Base-by-base conservation (phyloP, 2,329 filamentous ascomycete genomes). In the Aspergillus tamarii region DNA sequence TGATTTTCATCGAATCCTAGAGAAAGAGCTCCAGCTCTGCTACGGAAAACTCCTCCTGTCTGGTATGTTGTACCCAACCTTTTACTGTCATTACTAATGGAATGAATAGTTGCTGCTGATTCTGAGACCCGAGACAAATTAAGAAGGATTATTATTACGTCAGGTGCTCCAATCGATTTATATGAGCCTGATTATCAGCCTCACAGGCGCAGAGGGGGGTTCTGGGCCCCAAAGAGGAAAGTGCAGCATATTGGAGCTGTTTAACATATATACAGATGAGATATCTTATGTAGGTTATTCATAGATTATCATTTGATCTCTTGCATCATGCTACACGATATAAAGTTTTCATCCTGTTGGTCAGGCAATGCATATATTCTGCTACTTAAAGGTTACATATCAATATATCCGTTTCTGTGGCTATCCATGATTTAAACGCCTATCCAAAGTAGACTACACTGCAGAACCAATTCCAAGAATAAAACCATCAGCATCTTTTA, bases 151-250 rank as follows among this genome's bases (percentile, higher is more conserved):
- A 28, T 50, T 12, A 26, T 62, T 16, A 32, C 8, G 8, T 57
- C 32, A 23, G 21, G 32, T 26, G 36, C 34, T 14, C 39, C 14
- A 52, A 26, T 62, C 32, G 54, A 62, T 58, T 62, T 57, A 23
- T 41, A 57, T 32, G 54, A 62, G 54, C 26, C 53, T 19, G 54
- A 62, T 52, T 57, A 54, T 50, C 60, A 62, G 54, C 60, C 54
- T 26, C 8, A 30, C 8, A 8, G 1, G 6, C 6, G 19, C 8
- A 53, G 16, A 16, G 5, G 12, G 19, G 23, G 48, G 2, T 53
- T 53, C 30, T 53, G 26, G 48, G 26, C 21, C 32, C 52, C 12
- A 21, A 57, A 54, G 30, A 58, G 32, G 28, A 41, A n/a, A 6
- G 30, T 32, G 8, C 14, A 41, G 14, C 14, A 41, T 41, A n/a